Evolutionary conservation across 495 filamentous ascomycete genomes (phyloP), one percentile per base, ranked within the genome.

Genomic region (Xylaria bambusicola): DNA sequence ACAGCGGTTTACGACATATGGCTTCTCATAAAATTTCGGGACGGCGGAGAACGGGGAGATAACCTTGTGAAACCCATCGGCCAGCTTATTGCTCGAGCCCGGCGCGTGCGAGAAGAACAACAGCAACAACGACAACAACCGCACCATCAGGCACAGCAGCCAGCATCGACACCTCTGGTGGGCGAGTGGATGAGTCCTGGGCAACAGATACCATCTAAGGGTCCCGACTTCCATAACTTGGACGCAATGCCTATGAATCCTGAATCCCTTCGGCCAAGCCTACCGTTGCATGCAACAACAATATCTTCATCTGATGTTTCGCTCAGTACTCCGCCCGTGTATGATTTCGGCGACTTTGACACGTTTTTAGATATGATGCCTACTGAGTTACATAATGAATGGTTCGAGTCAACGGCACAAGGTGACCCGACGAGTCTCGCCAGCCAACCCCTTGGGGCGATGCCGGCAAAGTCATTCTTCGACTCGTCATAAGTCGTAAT

Each of bases 51-150:
- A 47, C 57, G 50, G 12, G 57, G 57, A 8, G 41, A 60, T 12
- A 23, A 52, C 18, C 53, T 60, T 18, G 20, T 52, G 10, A 52
- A 53, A n/a, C 57, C 57, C 20, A 60, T 60, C 24, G 20, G 27
- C 24, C 40, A 27, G 8, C 57, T 60, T 5, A 36, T 60, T 21
- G 49, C 48, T 15, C 45, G 23, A 35, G 41, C 57, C 4, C 41
- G 44, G 40, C 57, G 24, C 6, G 57, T 60, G 31, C 48, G 57
- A 21, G 49, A 47, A 6, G 10, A 31, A 9, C 48, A 53, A 41
- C 57, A 58, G 24, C 40, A 23, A 12, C 50, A 29, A 24, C 56
- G 31, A 12, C 24, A 58, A 35, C 36, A 23, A 26, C 26, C 46
- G 18, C 46, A 31, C n/a, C 18, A 15, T 24, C 48, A 53, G 10